Evolutionary conservation across 352 stramenopile genomes (phyloP).

Genomic region (Phytophthora brassicae): DNA sequence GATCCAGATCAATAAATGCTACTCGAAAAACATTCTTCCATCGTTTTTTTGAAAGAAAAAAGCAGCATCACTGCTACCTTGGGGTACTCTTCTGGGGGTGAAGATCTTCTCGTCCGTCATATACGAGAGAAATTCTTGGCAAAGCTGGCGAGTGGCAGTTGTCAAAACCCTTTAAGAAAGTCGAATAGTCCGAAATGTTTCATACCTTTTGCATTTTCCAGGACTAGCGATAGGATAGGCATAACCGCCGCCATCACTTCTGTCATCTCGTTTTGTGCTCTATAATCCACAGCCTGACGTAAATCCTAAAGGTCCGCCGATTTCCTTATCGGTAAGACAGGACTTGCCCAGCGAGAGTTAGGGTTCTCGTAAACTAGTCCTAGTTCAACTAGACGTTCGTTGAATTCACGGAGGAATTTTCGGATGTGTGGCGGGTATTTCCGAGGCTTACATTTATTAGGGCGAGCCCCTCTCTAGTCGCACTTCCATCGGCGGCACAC

Average conservation of each 20-base stretch:
- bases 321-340: conserved; percentile 3
- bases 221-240: conserved; percentile 2
- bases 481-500: conserved; percentile 1
- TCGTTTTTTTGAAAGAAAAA: conserved; percentile 10
- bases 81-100: conserved; percentile 15
- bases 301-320: neutral
- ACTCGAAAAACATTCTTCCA: conserved; percentile 11
- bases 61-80: conserved; percentile 9
- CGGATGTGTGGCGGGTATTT: no score
- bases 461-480: neutral
- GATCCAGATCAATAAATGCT: conserved; percentile 24
- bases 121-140: conserved; percentile 17
- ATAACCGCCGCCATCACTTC: conserved; percentile 1
- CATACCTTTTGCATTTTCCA: conserved; percentile 8
- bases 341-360: conserved; percentile 1
- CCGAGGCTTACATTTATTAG: neutral
- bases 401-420: neutral
- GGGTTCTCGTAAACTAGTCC: conserved; percentile 11
- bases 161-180: conserved; percentile 7
- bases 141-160: neutral
- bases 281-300: conserved; percentile 8
- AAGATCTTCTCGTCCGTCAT: conserved; percentile 23
- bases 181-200: conserved; percentile 9
- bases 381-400: no score
- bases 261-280: neutral